phyloP scores from a whole-genome alignment of 768 basidiomycete species.

The Favolaschia claudopus region DNA sequence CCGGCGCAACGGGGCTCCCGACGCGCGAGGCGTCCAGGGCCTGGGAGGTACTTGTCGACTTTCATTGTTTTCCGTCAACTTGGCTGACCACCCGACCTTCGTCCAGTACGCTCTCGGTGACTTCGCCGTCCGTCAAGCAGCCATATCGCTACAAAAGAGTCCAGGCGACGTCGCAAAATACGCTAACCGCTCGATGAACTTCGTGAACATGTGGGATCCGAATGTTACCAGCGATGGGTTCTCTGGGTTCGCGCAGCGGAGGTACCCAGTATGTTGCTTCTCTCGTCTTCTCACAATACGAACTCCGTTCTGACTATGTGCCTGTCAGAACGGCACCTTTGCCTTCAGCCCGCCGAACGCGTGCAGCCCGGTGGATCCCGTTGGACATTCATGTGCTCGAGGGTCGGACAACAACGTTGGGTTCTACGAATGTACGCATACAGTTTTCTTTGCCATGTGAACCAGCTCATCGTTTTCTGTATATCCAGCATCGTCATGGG shows the following conservation, averaged over 20 bases:
- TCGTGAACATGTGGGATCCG: conserved; percentile 58
- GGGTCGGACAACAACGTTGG: conserved; percentile 59
- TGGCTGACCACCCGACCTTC: neutral
- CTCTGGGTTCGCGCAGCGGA: conserved; percentile 53
- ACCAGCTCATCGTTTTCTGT: neutral
- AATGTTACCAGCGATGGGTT: conserved; percentile 54
- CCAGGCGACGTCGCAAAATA: conserved; percentile 49
- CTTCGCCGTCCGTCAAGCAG: conserved; percentile 63
- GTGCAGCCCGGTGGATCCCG: conserved; percentile 58
- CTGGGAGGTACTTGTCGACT: conserved; percentile 43
- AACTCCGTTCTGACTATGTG: neutral
- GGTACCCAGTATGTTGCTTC: conserved; percentile 46
- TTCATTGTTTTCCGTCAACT: neutral
- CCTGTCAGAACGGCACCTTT: conserved; percentile 55
- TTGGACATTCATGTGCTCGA: conserved; percentile 54
- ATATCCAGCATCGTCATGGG: conserved; percentile 57
- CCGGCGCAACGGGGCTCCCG: conserved; percentile 53
- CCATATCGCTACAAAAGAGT: conserved; percentile 46
- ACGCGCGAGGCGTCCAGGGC: conserved; percentile 60
- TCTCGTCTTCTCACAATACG: neutral
- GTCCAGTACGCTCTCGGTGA: conserved; percentile 56
- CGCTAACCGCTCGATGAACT: conserved; percentile 59
- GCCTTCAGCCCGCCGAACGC: conserved; percentile 57
- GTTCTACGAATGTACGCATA: conserved; percentile 56
- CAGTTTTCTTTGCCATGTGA: neutral